These are phyloP conservation scores for Ormosia semicastrata DNA, from an alignment of 306 rosid genomes.

Conservation along the genomic window DNA sequence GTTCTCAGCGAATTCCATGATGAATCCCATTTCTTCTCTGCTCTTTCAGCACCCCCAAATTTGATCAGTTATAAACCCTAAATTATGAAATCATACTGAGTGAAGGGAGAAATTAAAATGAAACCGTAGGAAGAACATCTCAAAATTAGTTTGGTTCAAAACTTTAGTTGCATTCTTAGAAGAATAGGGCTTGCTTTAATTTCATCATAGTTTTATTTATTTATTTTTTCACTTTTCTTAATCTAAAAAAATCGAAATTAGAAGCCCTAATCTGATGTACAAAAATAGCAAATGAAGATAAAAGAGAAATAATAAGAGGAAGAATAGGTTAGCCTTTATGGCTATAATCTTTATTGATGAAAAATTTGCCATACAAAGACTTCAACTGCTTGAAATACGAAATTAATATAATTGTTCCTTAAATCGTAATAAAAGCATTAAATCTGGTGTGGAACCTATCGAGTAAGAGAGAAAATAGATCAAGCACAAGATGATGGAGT, in stretches of 20 bases:
- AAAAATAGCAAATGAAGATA: not conserved
- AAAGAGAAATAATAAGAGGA: too few relatives aligned
- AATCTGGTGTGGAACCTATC: not conserved
- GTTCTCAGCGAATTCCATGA: slow-evolving; percentile 94
- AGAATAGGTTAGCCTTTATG: not conserved
- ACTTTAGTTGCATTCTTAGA: not conserved
- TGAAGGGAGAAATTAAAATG: not conserved
- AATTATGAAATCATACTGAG: not conserved
- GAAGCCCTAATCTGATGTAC: not conserved
- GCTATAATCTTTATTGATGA: not conserved
- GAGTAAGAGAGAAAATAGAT: not conserved
- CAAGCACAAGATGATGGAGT: not conserved
- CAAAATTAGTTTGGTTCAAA: not conserved
- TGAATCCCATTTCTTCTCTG: slow-evolving; percentile 61
- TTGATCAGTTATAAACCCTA: slow-evolving; percentile 2
- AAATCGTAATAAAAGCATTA: not conserved
- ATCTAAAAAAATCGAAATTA: not conserved
- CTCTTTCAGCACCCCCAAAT: slow-evolving; percentile 15
- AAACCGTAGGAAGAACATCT: not conserved
- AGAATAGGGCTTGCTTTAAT: not conserved
- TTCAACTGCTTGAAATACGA: not conserved
- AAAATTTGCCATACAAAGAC: not conserved
- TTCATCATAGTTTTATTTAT: not conserved
- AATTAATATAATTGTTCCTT: not conserved
- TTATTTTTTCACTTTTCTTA: not conserved